Conservation (phyloP, 2,329 filamentous ascomycete genomes). For the Colletotrichum coccodes region DNA sequence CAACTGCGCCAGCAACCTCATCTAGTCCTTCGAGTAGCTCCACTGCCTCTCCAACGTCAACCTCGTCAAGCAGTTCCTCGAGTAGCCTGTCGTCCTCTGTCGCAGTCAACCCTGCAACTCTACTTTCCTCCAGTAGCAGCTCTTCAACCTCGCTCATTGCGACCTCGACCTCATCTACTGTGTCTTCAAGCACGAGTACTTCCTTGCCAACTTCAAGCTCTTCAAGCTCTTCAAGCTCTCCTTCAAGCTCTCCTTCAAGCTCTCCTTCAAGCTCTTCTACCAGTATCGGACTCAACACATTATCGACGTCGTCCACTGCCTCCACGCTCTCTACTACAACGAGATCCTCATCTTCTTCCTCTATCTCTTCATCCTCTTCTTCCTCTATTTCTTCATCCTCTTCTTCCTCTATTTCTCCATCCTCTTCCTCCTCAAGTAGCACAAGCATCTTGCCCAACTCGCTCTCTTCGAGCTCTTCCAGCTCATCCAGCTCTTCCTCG, state of each 20-base stretch:
- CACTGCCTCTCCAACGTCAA: not conserved
- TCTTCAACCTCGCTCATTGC: not conserved
- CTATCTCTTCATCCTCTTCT: not conserved
- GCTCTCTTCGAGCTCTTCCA: not conserved
- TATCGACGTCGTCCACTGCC: not conserved
- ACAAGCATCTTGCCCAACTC: not conserved
- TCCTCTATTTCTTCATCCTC: not conserved
- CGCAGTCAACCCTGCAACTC: not conserved
- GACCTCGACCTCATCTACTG: not conserved
- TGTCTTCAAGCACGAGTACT: not conserved
- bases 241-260: not conserved
- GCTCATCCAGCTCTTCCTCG: not conserved
- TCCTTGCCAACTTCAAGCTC: not conserved
- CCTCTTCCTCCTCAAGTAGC: not conserved
- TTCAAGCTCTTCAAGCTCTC: not conserved
- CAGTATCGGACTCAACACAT: not conserved
- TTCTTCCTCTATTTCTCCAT: not conserved
- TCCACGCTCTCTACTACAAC: slow-evolving; percentile 9
- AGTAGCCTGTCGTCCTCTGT: not conserved
- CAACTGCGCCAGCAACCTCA: not conserved
- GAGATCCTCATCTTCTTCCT: slow-evolving; percentile 2
- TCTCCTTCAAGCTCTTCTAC: not conserved
- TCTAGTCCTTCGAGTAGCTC: not conserved
- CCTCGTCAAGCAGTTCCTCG: not conserved
- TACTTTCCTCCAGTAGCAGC: not conserved